Conservation (phyloP, 331 rosid genomes). For the Quercus phellos region DNA sequence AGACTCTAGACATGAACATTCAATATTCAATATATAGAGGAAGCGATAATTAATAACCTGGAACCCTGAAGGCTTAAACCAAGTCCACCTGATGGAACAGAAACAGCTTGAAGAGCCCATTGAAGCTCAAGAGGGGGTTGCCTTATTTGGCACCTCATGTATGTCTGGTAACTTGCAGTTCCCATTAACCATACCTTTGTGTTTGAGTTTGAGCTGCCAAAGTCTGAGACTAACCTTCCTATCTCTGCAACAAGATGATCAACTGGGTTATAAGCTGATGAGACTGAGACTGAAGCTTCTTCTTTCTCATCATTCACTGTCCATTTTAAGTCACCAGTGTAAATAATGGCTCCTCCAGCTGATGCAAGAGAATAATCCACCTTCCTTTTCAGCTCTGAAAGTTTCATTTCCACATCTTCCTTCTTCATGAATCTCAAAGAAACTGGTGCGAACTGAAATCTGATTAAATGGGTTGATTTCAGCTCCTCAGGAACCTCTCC, state of each 20-base stretch:
- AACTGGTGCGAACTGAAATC: conserved; percentile 45
- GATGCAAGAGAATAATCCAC: conserved; percentile 36
- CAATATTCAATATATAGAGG: background rate
- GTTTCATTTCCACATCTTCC: conserved; percentile 53
- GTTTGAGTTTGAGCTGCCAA: conserved; percentile 25
- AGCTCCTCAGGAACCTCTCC: conserved; percentile 74
- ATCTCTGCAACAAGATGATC: conserved; percentile 59
- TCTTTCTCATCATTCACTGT: conserved; percentile 29
- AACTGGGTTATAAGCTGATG: conserved; percentile 34
- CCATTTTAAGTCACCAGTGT: conserved; percentile 83
- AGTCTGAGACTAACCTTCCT: conserved; percentile 47
- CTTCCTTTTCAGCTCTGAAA: conserved; percentile 53
- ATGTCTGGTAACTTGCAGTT: conserved; percentile 70
- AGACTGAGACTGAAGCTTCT: background rate
- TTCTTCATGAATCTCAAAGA: conserved; percentile 54
- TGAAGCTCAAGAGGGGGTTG: conserved; percentile 78
- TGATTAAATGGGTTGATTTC: conserved; percentile 47
- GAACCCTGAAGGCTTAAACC: conserved; percentile 74
- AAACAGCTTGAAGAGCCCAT: conserved; percentile 86
- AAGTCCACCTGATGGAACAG: conserved; percentile 82
- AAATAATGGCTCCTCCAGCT: conserved; percentile 43
- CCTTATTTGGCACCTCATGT: conserved; percentile 82
- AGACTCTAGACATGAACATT: background rate
- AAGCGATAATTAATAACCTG: conserved; percentile 37
- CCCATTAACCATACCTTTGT: conserved; percentile 68